Evolutionary conservation across 352 stramenopile species (phyloP).

Genomic region (Globisporangium iwayamae): DNA sequence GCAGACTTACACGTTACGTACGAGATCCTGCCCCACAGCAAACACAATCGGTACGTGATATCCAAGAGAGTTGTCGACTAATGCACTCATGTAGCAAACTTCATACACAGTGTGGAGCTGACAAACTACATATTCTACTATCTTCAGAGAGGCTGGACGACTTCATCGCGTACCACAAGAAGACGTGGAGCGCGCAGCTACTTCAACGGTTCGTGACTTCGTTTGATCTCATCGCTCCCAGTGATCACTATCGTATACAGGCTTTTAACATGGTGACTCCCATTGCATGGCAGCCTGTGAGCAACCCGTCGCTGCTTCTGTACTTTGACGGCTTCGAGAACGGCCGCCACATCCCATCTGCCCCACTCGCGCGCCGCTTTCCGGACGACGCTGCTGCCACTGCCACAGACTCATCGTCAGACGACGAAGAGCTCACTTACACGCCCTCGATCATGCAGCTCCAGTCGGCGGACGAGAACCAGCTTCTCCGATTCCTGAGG

Average conservation of each 20-base stretch:
- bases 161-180: slow-evolving; percentile 60
- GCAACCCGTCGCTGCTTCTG: slow-evolving; percentile 60
- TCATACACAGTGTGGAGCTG: background rate
- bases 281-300: slow-evolving; percentile 33
- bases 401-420: background rate
- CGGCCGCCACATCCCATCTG: slow-evolving; percentile 59
- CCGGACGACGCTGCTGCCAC: slow-evolving; percentile 38
- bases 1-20: slow-evolving; percentile 53
- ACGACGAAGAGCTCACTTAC: slow-evolving; percentile 6
- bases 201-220: slow-evolving; percentile 32
- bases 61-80: background rate
- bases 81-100: too few relatives aligned
- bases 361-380: slow-evolving; percentile 52
- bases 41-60: slow-evolving; percentile 34
- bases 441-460: slow-evolving; percentile 71
- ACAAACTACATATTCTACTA: background rate
- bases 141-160: slow-evolving; percentile 41
- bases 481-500: slow-evolving; percentile 61
- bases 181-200: slow-evolving; percentile 34
- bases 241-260: background rate
- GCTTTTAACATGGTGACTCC: background rate
- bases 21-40: slow-evolving; percentile 62
- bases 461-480: slow-evolving; percentile 58
- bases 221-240: background rate
- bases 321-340: slow-evolving; percentile 76